Evolutionary conservation across 768 basidiomycete species (phyloP), one percentile per base, ranked within the genome.

Genomic region (Panus rudis): DNA sequence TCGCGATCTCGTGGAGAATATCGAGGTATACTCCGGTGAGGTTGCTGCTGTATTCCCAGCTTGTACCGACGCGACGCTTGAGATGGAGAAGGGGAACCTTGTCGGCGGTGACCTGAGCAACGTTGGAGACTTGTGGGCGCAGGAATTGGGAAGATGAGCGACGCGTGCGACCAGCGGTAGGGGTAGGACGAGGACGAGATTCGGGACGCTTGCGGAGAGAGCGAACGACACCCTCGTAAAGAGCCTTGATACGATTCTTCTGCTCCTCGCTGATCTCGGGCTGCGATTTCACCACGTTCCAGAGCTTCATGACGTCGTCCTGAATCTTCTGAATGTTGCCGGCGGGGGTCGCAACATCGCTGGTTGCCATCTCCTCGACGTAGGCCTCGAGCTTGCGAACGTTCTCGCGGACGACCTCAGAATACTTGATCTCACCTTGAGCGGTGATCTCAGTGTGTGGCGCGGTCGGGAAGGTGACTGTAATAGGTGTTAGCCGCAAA

Each of bases 311-410:
- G 38, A 99, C 91, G 52, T 98, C 92, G 30, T 93, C 89, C 58
- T 98, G 93, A 34, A 98, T 92, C 67, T 98, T 98, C 69, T 96
- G 88, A 47, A 96, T 87, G 66, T 98, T 97, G 59, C 93, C 78
- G 25, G 79, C 70, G 16, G 76, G 76, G 2, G 87, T 78, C 39
- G 90, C 85, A 5, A 86, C 81, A 58, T 93, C 91, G 2, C 92
- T 90, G 47, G 87, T 90, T 1, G 96, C 92, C 96, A 99, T 99
- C 67, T 99, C 92, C 56, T 92, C 82, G 42, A 91, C 96, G 55
- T 99, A 99, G 2, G 92, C 90, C 65, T 99, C 96, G 33, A 99
- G 74, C 68, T 98, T 97, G 55, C 96, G 85, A 34, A 98, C 94
- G 45, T 90, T 89, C 60, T 94, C 88, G 38, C 96, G 89, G 47